These are phyloP conservation scores for Oleoguttula mirabilis DNA, from an alignment of 495 filamentous ascomycete species.

Conservation along the genomic window DNA sequence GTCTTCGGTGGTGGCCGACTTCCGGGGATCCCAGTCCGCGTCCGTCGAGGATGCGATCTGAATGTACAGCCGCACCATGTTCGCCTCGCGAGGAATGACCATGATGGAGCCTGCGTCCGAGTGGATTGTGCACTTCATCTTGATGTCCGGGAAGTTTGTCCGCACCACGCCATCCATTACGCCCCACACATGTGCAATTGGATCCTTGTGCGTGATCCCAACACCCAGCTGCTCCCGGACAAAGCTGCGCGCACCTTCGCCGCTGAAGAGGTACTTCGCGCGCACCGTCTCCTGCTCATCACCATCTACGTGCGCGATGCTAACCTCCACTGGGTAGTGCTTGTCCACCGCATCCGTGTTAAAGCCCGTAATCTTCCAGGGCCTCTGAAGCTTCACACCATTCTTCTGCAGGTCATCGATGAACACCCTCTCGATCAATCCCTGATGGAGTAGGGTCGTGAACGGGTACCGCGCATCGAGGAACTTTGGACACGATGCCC, in stretches of 20 bases:
- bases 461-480: slow-evolving; percentile 57
- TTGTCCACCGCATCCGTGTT: slow-evolving; percentile 45
- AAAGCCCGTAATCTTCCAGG: slow-evolving; percentile 52
- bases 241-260: slow-evolving; percentile 53
- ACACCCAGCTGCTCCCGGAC: slow-evolving; percentile 48
- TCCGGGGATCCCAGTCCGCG: slow-evolving; percentile 43
- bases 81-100: slow-evolving; percentile 35
- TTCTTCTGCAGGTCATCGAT: slow-evolving; percentile 51
- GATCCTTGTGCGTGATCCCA: slow-evolving; percentile 50
- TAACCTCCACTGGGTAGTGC: slow-evolving; percentile 52
- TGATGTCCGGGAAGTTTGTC: slow-evolving; percentile 38
- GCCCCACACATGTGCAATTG: slow-evolving; percentile 43
- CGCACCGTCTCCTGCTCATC: slow-evolving; percentile 51
- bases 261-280: slow-evolving; percentile 54
- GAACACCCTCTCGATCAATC: slow-evolving; percentile 53
- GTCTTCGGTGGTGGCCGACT: slow-evolving; percentile 39
- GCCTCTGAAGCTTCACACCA: slow-evolving; percentile 44
- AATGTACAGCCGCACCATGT: slow-evolving; percentile 37
- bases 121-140: slow-evolving; percentile 79
- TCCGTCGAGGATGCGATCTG: slow-evolving; percentile 46
- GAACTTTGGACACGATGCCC: slow-evolving; percentile 52
- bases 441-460: slow-evolving; percentile 53
- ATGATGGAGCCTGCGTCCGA: slow-evolving; percentile 37
- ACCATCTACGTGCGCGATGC: slow-evolving; percentile 63
- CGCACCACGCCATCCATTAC: slow-evolving; percentile 37